phyloP scores from a whole-genome alignment of 331 rosid species.

The Acacia concinna region DNA sequence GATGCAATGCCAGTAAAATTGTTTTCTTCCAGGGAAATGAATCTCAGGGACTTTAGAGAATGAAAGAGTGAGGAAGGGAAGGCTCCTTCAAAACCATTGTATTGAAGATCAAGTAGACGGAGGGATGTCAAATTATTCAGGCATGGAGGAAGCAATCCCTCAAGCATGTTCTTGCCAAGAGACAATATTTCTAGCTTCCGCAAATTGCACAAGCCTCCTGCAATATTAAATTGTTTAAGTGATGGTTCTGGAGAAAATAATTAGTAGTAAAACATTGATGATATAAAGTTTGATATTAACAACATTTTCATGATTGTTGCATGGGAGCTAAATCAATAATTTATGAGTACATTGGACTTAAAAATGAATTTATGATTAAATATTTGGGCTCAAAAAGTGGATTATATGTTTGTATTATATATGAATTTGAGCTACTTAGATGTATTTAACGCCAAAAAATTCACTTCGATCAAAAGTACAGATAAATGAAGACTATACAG shows the following conservation, averaged over 20 bases:
- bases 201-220: slow-evolving; percentile 15
- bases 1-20: neutral
- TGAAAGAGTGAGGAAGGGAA: neutral
- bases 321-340: too few relatives aligned
- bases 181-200: neutral
- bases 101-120: neutral
- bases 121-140: slow-evolving; percentile 14
- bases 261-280: neutral
- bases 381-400: too few relatives aligned
- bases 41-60: neutral
- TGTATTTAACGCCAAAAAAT: neutral
- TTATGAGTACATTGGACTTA: too few relatives aligned
- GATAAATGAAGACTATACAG: too few relatives aligned
- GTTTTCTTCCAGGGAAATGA: neutral
- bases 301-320: too few relatives aligned
- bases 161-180: neutral
- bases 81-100: slow-evolving; percentile 10
- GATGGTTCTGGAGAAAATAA: neutral
- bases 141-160: slow-evolving; percentile 12
- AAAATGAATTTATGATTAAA: too few relatives aligned
- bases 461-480: too few relatives aligned
- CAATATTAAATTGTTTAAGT: neutral
- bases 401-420: too few relatives aligned
- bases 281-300: too few relatives aligned
- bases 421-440: too few relatives aligned